Base-by-base conservation (phyloP, 2,329 filamentous ascomycete species). In the Alternaria novae-zelandiae region DNA sequence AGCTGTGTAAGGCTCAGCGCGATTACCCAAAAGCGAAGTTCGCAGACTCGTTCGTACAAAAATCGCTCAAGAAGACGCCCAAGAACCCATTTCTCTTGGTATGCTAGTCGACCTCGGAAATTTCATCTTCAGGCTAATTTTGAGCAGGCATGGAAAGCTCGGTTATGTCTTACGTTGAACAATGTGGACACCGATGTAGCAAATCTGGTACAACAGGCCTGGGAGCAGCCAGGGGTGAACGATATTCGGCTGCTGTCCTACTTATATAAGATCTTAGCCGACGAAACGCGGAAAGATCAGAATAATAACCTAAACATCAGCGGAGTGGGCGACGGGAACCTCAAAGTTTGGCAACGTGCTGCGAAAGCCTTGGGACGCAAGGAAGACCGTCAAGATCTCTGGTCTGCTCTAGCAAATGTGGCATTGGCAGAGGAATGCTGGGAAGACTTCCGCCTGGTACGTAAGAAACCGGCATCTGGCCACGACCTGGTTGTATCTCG, bases 31-130 rank as follows among this genome's bases (percentile, higher is more conserved):
- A 75, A 63, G 69, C 76, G 41, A 80, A 79, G 67, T 73, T 74
- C 55, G 79, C 78, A 46, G 65, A 75, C 20, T 68, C 71, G 21
- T 74, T 78, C 44, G 74, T 76, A 25, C 66, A 67, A 41, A 79
- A 76, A 60, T 69, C 73, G 41, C 69, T 80, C 25, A 79, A 80
- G 64, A 80, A 79, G 60, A 70, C 69, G 9, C 73, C 77, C 17
- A 68, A 71, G 23, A 78, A 81, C 54, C 75, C 78, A n/a, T 80
- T 77, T 65, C 66, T 80, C 26, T 54, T 72, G 51, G 77, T 76
- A 74, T 46, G 64, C 23, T 4, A 20, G 15, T 41, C 43, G 63
- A 15, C 32, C 3, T 25, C 26, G 17, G 12, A 3, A 20, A 36
- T 17, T 53, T 20, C 57, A 49, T 21, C 49, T 41, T 47, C 59